Conservation (phyloP, 768 basidiomycete genomes). For the Leccinum obscurum region DNA sequence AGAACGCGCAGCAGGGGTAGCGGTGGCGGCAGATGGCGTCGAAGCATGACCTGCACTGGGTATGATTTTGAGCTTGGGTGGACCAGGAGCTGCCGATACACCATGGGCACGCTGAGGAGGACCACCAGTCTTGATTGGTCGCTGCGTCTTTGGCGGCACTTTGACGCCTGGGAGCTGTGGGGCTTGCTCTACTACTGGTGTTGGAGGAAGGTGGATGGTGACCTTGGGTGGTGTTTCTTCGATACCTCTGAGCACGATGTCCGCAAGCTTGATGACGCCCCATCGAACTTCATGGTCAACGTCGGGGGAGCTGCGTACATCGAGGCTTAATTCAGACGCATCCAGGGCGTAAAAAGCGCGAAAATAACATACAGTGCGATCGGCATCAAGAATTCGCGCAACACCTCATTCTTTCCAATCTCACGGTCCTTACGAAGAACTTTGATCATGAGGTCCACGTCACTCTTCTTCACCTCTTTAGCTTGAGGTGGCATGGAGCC, state of each 20-base stretch:
- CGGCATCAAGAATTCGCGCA: slow-evolving; percentile 80
- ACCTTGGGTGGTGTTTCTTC: slow-evolving; percentile 87
- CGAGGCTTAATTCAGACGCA: not conserved
- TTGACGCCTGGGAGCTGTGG: slow-evolving; percentile 60
- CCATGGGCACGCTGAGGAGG: slow-evolving; percentile 33
- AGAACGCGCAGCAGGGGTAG: slow-evolving; percentile 4
- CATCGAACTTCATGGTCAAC: slow-evolving; percentile 89
- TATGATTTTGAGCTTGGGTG: slow-evolving; percentile 58
- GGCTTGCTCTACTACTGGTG: slow-evolving; percentile 63
- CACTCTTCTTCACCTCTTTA: slow-evolving; percentile 79
- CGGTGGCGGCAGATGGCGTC: slow-evolving; percentile 20
- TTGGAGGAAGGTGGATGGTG: slow-evolving; percentile 72
- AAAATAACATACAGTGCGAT: slow-evolving; percentile 65
- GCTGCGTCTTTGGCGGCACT: slow-evolving; percentile 39
- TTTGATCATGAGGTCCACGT: slow-evolving; percentile 83
- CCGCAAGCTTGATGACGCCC: slow-evolving; percentile 89
- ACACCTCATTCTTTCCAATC: slow-evolving; percentile 73
- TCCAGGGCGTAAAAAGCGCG: slow-evolving; percentile 4
- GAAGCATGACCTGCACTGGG: slow-evolving; percentile 19
- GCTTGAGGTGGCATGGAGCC: slow-evolving; percentile 67
- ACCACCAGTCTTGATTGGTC: slow-evolving; percentile 37
- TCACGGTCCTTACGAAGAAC: slow-evolving; percentile 85
- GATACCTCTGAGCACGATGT: slow-evolving; percentile 78
- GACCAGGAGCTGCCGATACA: slow-evolving; percentile 29
- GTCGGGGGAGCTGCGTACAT: slow-evolving; percentile 58